phyloP scores from a whole-genome alignment of 306 rosid species.

The Cajanus cajan region DNA sequence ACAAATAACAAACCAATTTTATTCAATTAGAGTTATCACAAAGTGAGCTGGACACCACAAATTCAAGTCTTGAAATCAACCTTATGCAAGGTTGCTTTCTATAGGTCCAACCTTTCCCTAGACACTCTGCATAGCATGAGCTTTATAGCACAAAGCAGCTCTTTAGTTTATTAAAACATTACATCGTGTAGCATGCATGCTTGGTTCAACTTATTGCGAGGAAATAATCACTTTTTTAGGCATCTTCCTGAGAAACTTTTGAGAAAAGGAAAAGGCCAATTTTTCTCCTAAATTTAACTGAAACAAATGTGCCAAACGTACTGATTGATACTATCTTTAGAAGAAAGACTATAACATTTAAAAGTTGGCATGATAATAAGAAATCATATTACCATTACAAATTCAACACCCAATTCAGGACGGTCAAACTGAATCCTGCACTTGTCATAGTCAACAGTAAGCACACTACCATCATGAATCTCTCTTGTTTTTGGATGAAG shows the following conservation, averaged over 20 bases:
- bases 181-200: background rate
- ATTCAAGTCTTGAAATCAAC: background rate
- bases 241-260: background rate
- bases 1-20: slow-evolving; percentile 3
- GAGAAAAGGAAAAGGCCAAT: background rate
- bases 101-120: background rate
- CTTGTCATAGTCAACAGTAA: slow-evolving; percentile 81
- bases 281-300: background rate
- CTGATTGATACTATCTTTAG: slow-evolving; percentile 1
- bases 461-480: slow-evolving; percentile 89
- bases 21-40: background rate
- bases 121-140: background rate
- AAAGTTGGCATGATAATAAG: slow-evolving; percentile 19
- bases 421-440: slow-evolving; percentile 88
- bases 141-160: background rate
- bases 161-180: background rate
- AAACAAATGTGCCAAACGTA: background rate
- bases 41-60: background rate
- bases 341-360: slow-evolving; percentile 12
- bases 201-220: background rate
- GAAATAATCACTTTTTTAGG: background rate
- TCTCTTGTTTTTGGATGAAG: slow-evolving; percentile 88
- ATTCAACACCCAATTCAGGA: slow-evolving; percentile 85
- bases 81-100: slow-evolving; percentile 14
- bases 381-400: slow-evolving; percentile 66